Evolutionary conservation across 768 basidiomycete species (phyloP), one percentile per base, ranked within the genome.

Genomic region (Pluteus cervinus): DNA sequence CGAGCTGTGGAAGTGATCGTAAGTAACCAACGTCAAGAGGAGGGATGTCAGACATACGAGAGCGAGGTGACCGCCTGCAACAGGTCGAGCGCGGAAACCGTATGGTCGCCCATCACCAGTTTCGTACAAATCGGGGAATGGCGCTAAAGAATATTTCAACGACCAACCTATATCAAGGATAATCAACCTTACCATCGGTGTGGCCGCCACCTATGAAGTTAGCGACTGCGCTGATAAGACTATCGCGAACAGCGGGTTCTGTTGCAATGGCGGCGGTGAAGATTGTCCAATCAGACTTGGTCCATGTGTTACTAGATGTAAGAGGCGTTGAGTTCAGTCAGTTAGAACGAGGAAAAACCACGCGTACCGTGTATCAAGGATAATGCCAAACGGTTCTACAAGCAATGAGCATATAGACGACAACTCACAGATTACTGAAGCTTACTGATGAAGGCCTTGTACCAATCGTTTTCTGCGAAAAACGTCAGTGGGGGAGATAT

Each of bases 251-350:
- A 1, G 61, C 46, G 3, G 49, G 62, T 47, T 69, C 65, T 1
- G 71, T 71, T 47, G 68, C 69, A 10, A 72, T 69, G 4, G 62
- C 71, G 12, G 75, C 70, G 1, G 73, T 75, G 65, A 69, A 79
- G 5, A 78, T 69, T 34, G 76, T 57, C 79, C 77, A 79, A 43
- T 78, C 78, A 69, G n/a, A n/a, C n/a, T n/a, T n/a, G n/a, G n/a
- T n/a, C n/a, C n/a, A n/a, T n/a, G n/a, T n/a, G n/a, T n/a, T n/a
- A n/a, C n/a, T n/a, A n/a, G n/a, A n/a, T n/a, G n/a, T n/a, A n/a
- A n/a, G n/a, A n/a, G n/a, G n/a, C n/a, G n/a, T n/a, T n/a, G n/a
- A n/a, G n/a, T n/a, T n/a, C n/a, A n/a, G n/a, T n/a, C n/a, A n/a
- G 14, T 21, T 4, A 3, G 14, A 15, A 5, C n/a, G n/a, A n/a